phyloP scores from a whole-genome alignment of 108 stramenopile species.

The Mayamaea pseudoterrestris region DNA sequence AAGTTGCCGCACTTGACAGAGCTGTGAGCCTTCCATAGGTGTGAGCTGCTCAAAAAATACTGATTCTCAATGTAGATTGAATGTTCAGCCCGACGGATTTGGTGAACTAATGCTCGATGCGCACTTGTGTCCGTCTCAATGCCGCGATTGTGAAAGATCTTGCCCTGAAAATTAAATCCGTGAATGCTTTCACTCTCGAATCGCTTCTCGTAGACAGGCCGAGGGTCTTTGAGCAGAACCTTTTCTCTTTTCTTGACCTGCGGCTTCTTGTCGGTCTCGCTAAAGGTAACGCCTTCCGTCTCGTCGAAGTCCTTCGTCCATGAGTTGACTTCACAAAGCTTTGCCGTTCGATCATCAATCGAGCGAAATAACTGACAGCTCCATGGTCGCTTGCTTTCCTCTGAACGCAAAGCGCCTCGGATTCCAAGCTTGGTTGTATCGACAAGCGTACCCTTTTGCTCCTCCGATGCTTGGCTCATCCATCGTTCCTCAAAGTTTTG shows the following conservation, averaged over 20 bases:
- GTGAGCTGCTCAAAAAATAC: slow-evolving; percentile 39
- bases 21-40: slow-evolving; percentile 25
- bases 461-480: slow-evolving; percentile 23
- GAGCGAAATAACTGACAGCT: slow-evolving; percentile 30
- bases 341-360: slow-evolving; percentile 17
- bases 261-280: neutral
- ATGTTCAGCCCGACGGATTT: slow-evolving; percentile 40
- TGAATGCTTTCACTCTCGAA: neutral
- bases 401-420: slow-evolving; percentile 5
- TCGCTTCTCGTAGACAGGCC: neutral
- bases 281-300: neutral
- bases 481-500: slow-evolving; percentile 38
- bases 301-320: neutral
- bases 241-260: neutral
- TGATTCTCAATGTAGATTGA: slow-evolving; percentile 47
- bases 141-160: neutral
- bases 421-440: slow-evolving; percentile 9
- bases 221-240: too few relatives aligned
- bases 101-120: slow-evolving; percentile 8
- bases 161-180: neutral
- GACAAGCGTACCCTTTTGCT: slow-evolving; percentile 16
- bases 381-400: slow-evolving; percentile 26
- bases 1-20: slow-evolving; percentile 34
- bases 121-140: neutral
- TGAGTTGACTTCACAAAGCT: too few relatives aligned